phyloP scores from a whole-genome alignment of 768 basidiomycete species.

The Lactarius evosmus region DNA sequence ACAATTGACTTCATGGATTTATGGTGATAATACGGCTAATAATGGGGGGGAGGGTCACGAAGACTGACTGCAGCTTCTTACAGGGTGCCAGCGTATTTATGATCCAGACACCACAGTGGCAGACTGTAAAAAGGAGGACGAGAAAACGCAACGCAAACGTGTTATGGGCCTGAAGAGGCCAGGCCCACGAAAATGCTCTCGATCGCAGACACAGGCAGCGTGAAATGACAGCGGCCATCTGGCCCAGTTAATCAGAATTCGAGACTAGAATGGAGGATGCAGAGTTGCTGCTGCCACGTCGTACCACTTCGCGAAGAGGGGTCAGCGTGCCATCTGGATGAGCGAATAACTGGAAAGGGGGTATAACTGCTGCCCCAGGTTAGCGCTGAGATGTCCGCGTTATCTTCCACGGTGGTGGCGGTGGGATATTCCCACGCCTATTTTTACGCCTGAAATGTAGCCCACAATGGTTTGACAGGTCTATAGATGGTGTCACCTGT shows the following conservation, averaged over 20 bases:
- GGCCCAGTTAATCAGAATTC: background rate
- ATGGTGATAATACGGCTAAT: background rate
- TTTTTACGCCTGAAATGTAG: background rate
- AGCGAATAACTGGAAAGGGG: background rate
- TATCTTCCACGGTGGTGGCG: background rate
- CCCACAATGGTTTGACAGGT: background rate
- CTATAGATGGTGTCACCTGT: background rate
- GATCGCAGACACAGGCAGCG: background rate
- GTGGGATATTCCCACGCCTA: background rate
- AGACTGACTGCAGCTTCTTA: background rate
- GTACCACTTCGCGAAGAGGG: background rate
- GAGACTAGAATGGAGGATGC: background rate
- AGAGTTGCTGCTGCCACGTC: background rate
- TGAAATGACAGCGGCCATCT: background rate
- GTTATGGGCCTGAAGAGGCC: background rate
- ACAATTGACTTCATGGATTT: conserved; percentile 1
- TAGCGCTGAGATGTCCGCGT: background rate
- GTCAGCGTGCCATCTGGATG: background rate
- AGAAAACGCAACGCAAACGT: background rate
- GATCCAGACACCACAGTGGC: background rate
- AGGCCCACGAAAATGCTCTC: background rate
- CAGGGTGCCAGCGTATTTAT: conserved; percentile 9
- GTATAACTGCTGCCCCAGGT: background rate
- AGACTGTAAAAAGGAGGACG: background rate
- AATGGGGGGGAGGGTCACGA: background rate